Base-by-base conservation (phyloP, 1,284 basidiomycete species). In the Sanghuangporus baumii region DNA sequence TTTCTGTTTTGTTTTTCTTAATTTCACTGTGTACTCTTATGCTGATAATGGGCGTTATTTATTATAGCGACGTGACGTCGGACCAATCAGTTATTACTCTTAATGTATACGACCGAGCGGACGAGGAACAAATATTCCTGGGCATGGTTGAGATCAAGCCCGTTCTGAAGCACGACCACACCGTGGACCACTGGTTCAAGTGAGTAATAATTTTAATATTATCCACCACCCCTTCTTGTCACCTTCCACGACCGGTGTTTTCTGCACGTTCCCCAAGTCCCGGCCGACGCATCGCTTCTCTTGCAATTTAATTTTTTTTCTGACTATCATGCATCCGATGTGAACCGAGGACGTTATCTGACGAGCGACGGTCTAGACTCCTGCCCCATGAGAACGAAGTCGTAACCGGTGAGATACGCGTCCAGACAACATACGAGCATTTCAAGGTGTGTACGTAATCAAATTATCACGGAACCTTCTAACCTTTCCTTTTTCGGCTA, bases 101-200 rank as follows among this genome's bases (percentile, higher is more conserved):
- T 74, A 95, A 91, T 66, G 88, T 99, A 60, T 99, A 98, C 74
- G 96, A 99, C 77, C 91, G 96, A 58, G 74, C 82, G 5, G 83
- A 85, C 59, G 84, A 86, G 64, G 91, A 92, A 68, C 84, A 96
- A 71, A 87, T 88, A 55, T 98, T 98, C 79, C 79, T 99, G 56
- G 97, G 97, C 37, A 89, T 89, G 52, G 82, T 96, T 59, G 92
- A 97, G 72, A 91, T 99, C 73, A 94, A 91, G 74, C 96, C 96
- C 1, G 80, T 91, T 8, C 83, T 98, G 57, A 80, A 91, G 23
- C 93, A 98, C 74, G 93, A 96, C 70, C 92, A 92, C 74, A 91
- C 91, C n/a, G 86, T 96, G 60, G 97, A 99, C 78, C 93, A 96
- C 72, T 99, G 97, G 97, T 96, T 92, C 83, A 90, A 89, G 86